Evolutionary conservation across 192 early-diverging fungal genomes (phyloP), one percentile per base, ranked within the genome.

Genomic region (Funneliformis geosporum): DNA sequence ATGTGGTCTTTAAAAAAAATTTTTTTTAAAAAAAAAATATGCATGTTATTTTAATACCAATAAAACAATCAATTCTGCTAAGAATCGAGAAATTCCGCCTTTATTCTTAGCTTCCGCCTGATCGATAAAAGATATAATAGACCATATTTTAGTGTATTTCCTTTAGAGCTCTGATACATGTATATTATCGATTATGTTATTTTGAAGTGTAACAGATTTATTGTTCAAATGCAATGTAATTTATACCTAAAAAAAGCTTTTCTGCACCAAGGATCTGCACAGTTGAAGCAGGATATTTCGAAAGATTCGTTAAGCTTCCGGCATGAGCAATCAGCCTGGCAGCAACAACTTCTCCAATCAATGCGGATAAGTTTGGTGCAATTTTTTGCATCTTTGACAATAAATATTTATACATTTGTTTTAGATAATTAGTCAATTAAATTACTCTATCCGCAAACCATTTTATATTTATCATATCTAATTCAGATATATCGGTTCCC

Each of bases 261-360:
- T 99, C 97, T 72, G 97, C 97, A 79, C 97, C 97, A 39, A 99
- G 88, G 83, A 99, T 99, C 88, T 99, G 97, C 43, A 99, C 92
- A 25, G 97, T 99, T 25, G 95, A 97, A 59, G 96, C 96, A 65
- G 97, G 96, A 81, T 96, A 96, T 88, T 99, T 99, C 82, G 95
- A 91, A 50, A 99, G 92, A 88, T 96, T 99, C 68, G 95, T 93
- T 67, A 99, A 89, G n/a, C 95, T 96, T 60, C 97, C 97, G 61
- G 97, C 97, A 80, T 97, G 96, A 21, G 96, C 92, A 83, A 99
- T 99, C 71, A 99, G 87, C 80, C 97, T 93, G n/a, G 97, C 97
- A 78, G 96, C 97, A 60, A 99, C 95, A 65, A 96, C 84, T 86
- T 99, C 97, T 76, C 97, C 97, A 78, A 99, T 95, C 33, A 99